These are phyloP conservation scores for Melocanna baccifera DNA, from an alignment of 176 grass and related monocot genomes.

Conservation along the genomic window DNA sequence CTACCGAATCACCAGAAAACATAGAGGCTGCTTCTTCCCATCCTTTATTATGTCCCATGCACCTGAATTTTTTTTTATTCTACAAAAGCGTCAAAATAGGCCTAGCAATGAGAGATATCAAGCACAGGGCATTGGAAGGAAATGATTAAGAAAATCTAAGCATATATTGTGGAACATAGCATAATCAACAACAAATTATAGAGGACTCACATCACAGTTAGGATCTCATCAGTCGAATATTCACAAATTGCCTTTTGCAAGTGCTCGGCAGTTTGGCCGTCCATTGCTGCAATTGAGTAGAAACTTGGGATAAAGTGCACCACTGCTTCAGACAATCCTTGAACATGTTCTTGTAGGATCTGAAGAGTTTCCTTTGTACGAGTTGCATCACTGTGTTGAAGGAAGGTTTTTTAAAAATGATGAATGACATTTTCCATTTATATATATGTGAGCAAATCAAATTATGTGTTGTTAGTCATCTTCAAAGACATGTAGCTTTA, in stretches of 20 bases:
- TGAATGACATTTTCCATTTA: not conserved
- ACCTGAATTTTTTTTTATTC: constrained; percentile 53
- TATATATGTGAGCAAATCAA: not conserved
- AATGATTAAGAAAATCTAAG: not conserved
- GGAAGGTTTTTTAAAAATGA: constrained; percentile 11
- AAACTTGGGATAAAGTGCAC: constrained; percentile 92
- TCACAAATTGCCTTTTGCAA: constrained; percentile 80
- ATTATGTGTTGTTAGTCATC: not conserved
- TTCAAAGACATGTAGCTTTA: not conserved
- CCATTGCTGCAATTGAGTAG: constrained; percentile 94
- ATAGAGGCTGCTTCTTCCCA: constrained; percentile 98
- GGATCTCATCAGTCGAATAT: constrained; percentile 74
- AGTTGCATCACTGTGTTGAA: constrained; percentile 63
- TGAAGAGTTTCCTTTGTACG: constrained; percentile 91
- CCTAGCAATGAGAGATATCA: constrained; percentile 2
- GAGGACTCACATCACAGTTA: constrained; percentile 78
- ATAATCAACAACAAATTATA: not conserved
- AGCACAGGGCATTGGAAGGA: not conserved
- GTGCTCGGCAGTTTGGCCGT: constrained; percentile 88
- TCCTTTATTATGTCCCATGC: constrained; percentile 98
- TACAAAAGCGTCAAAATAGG: constrained; percentile 15
- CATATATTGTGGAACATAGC: not conserved
- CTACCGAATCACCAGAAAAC: constrained; percentile 73
- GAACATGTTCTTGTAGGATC: constrained; percentile 70
- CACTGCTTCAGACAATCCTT: constrained; percentile 58